Evolutionary conservation across 805 yeast species (phyloP).

Genomic region (Grigorovia jiainica): DNA sequence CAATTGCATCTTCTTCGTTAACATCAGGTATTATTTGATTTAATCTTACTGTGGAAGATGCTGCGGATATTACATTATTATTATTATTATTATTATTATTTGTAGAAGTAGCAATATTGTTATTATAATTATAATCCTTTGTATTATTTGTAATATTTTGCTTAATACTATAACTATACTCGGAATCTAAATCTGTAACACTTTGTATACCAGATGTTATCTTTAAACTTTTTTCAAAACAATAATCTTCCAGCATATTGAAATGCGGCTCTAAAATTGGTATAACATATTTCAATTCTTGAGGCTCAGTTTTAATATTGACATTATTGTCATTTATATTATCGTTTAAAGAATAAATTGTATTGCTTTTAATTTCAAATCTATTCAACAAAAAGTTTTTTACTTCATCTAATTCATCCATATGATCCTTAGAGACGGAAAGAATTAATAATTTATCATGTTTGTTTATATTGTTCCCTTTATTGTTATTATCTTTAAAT

Average conservation of each 20-base stretch:
- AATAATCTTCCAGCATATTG: not conserved
- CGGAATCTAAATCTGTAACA: not conserved
- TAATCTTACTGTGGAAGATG: not conserved
- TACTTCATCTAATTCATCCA: not conserved
- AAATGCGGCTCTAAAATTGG: slow-evolving; percentile 3
- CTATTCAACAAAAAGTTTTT: slow-evolving; percentile 1
- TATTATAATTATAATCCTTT: not conserved
- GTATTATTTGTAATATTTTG: not conserved
- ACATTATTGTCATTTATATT: not conserved
- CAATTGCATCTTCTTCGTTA: slow-evolving; percentile 15
- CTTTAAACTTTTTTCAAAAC: not conserved
- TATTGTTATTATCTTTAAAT: not conserved
- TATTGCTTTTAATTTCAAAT: not conserved
- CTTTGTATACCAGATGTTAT: not conserved
- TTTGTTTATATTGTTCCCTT: not conserved
- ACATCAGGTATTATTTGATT: slow-evolving; percentile 3
- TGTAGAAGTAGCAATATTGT: no score
- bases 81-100: no score
- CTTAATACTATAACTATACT: not conserved
- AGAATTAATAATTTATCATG: slow-evolving; percentile 1
- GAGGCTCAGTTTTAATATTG: no score
- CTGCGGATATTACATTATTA: no score
- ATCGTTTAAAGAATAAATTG: not conserved
- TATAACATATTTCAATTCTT: not conserved
- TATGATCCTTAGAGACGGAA: not conserved